Evolutionary conservation across 371 early-diverging fungal genomes (phyloP), one percentile per base, ranked within the genome.

Genomic region (Dinochytrium kinnereticum): DNA sequence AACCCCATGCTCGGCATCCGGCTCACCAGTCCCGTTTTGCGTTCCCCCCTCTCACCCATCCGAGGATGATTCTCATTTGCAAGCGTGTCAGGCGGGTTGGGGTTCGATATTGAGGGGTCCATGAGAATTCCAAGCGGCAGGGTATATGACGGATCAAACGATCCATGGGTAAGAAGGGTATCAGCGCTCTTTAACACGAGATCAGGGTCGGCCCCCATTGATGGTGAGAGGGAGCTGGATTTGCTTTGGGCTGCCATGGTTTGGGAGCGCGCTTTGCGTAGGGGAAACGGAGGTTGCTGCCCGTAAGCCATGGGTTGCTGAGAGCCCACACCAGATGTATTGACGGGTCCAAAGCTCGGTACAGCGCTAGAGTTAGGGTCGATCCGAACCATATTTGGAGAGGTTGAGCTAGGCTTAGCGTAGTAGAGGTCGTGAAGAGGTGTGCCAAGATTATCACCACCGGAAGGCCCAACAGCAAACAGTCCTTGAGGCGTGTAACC

Each of bases 41-140:
- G 75, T 49, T 83, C 84, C 0, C 84, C 84, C 49, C 68, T 75
- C 44, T 83, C 78, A 2, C 84, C 81, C 64, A 75, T 76, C 21
- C 78, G 75, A 2, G 83, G 83, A 68, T 81, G 81, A 30, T 80
- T 75, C 28, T 83, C 76, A 49, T 40, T 69, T 34, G 61, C 34
- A 61, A 33, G 17, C 34, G 37, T 37, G 26, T 37, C 40, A 28
- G 28, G 49, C 28, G 57, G 67, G 26, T 76, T 50, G 19, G 36
- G 51, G 49, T 39, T 30, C 59, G n/a, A 34, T 53, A 59, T 21
- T 39, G 51, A 31, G n/a, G 67, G 30, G 71, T 65, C 57, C 49
- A 50, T 39, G 40, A 33, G 50, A 24, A 55, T 39, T 34, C 38
- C 59, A 33, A 24, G 30, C 10, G 44, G 72, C 40, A 30, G 15